Percentiles rank a stretch among this genome's conserved stretches.
phyloP scores from a whole-genome alignment of 2,329 filamentous ascomycete genomes.

The Trichoderma koningiopsis region DNA sequence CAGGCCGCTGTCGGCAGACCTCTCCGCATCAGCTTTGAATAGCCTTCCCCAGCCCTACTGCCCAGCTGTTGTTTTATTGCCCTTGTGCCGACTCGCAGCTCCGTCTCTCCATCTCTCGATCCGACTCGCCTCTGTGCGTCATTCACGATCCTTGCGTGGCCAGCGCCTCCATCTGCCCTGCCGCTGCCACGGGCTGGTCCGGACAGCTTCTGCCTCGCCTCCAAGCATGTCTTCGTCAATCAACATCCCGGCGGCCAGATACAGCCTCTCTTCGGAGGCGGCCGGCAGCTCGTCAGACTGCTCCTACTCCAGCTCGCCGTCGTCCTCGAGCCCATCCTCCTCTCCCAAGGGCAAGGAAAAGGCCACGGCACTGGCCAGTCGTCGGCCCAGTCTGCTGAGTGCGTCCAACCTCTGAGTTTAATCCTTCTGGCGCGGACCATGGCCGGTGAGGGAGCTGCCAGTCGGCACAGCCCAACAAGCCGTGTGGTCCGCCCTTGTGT shows the following conservation, averaged over 20 bases:
- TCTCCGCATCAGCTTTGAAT: neutral
- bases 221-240: constrained; percentile 67
- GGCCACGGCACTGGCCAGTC: constrained; percentile 52
- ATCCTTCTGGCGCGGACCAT: neutral
- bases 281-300: constrained; percentile 49
- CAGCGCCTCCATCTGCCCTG: constrained; percentile 1
- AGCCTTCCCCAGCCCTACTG: neutral
- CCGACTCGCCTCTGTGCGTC: constrained; percentile 13
- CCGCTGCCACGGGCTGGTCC: neutral
- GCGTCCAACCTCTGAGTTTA: constrained; percentile 30
- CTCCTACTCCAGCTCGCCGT: constrained; percentile 46
- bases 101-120: neutral
- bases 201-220: constrained; percentile 23
- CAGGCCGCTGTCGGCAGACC: constrained; percentile 2
- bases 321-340: constrained; percentile 61
- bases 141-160: constrained; percentile 17
- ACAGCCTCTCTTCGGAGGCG: constrained; percentile 48
- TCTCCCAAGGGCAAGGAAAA: constrained; percentile 50
- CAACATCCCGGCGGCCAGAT: constrained; percentile 60
- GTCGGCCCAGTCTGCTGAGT: constrained; percentile 66
- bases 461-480: constrained; percentile 8
- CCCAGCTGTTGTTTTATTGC: neutral
- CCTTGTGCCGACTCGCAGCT: neutral
- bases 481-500: constrained; percentile 11
- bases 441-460: neutral